Conservation (phyloP, 2,329 filamentous ascomycete genomes). For the Periglandula ipomoeae region DNA sequence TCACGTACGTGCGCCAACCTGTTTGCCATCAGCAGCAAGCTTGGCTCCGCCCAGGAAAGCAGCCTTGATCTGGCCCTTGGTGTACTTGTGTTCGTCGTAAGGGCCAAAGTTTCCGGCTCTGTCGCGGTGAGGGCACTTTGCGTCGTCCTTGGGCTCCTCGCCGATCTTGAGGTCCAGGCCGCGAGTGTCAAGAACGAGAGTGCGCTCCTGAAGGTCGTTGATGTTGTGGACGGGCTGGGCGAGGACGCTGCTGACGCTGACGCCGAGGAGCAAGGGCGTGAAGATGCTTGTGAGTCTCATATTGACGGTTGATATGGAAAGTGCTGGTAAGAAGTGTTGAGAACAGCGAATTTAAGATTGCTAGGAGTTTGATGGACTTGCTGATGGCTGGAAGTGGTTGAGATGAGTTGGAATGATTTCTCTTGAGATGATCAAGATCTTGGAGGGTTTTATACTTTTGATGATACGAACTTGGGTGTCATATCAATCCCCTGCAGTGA, state of each 20-base stretch:
- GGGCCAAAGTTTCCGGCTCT: neutral
- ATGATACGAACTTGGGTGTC: neutral
- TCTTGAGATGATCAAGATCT: neutral
- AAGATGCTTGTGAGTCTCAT: slow-evolving; percentile 1
- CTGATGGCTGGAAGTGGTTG: neutral
- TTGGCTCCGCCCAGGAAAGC: neutral
- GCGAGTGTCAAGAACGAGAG: neutral
- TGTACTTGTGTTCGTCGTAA: neutral
- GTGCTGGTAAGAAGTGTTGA: neutral
- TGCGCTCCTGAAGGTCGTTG: neutral
- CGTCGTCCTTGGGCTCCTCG: neutral
- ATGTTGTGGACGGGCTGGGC: neutral
- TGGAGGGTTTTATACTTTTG: neutral
- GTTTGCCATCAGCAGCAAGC: neutral
- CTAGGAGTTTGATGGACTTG: neutral
- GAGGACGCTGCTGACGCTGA: neutral
- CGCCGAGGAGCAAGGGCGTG: neutral
- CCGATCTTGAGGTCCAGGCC: neutral
- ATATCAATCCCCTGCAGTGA: no score
- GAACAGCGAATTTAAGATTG: neutral
- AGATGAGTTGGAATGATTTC: neutral
- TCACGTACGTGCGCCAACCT: neutral
- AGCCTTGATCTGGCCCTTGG: neutral
- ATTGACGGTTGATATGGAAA: neutral
- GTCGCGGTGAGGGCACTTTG: neutral